These are phyloP conservation scores for Colletotrichum musae DNA, from an alignment of 2,329 filamentous ascomycete genomes.

Conservation along the genomic window DNA sequence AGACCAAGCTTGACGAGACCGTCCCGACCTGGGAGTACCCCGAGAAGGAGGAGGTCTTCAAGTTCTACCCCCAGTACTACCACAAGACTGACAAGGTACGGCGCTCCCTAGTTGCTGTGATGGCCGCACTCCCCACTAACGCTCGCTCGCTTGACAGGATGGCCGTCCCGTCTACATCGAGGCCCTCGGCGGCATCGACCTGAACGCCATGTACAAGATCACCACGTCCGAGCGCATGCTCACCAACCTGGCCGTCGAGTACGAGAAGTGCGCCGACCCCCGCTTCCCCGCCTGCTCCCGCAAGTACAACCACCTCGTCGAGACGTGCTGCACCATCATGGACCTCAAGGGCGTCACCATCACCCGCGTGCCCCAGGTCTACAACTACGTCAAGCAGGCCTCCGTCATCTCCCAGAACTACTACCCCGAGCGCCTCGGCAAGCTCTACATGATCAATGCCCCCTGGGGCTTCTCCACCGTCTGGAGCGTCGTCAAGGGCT, in stretches of 20 bases:
- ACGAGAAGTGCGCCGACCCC: conserved; percentile 95
- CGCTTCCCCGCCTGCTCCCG: conserved; percentile 95
- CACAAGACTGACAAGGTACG: conserved; percentile 91
- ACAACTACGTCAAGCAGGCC: conserved; percentile 87
- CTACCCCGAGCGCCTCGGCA: conserved; percentile 97
- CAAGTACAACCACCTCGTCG: conserved; percentile 88
- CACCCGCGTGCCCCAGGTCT: conserved; percentile 85
- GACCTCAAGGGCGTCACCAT: conserved; percentile 96
- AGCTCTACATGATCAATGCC: conserved; percentile 97
- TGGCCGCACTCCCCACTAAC: conserved; percentile 2
- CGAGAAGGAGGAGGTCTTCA: conserved; percentile 86
- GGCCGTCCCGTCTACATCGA: conserved; percentile 98
- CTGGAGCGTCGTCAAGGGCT: conserved; percentile 90
- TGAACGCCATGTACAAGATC: conserved; percentile 92
- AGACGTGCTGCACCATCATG: conserved; percentile 99
- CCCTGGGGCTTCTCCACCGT: conserved; percentile 94
- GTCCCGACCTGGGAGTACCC: conserved; percentile 87
- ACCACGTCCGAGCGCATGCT: conserved; percentile 95
- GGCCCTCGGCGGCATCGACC: conserved; percentile 92
- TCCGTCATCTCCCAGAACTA: conserved; percentile 97
- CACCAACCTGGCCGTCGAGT: conserved; percentile 95
- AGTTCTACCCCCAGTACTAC: conserved; percentile 99
- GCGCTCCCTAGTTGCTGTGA: neutral
- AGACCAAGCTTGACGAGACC: conserved; percentile 86
- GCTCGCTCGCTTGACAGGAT: conserved; percentile 70